These are phyloP conservation scores for Prunus salicina DNA, from an alignment of 306 rosid species.

Conservation along the genomic window DNA sequence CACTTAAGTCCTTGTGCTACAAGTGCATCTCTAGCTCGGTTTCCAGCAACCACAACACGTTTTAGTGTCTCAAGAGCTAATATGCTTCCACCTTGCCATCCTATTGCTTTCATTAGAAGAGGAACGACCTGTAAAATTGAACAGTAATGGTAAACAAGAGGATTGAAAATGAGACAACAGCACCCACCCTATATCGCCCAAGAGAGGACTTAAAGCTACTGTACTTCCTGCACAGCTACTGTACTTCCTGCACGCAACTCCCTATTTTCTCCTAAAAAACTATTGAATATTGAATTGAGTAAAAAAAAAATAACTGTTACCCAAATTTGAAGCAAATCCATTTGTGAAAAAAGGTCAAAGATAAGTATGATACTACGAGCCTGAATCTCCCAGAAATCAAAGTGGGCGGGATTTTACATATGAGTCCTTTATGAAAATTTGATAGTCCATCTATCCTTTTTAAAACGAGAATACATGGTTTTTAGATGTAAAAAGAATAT, in stretches of 20 bases:
- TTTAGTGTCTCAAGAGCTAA: conserved; percentile 95
- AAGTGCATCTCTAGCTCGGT: conserved; percentile 99
- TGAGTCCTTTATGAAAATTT: not conserved
- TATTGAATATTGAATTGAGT: not conserved
- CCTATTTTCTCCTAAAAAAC: not conserved
- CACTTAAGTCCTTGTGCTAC: conserved; percentile 99
- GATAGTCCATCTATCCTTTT: not conserved
- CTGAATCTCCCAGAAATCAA: not conserved
- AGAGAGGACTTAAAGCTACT: not conserved
- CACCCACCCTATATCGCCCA: not conserved
- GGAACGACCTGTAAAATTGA: conserved; percentile 82
- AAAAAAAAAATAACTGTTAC: not conserved
- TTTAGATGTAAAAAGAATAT: not conserved
- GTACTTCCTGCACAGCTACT: not conserved
- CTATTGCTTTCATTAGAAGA: conserved; percentile 94
- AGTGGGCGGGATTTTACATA: not conserved
- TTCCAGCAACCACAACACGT: conserved; percentile 99
- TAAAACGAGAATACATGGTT: not conserved
- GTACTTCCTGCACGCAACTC: not conserved
- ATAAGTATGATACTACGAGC: not conserved
- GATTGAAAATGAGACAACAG: conserved; percentile 13
- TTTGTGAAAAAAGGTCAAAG: not conserved
- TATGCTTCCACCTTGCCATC: conserved; percentile 99
- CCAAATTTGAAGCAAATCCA: not conserved
- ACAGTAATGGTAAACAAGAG: not conserved